Conservation (phyloP, 768 basidiomycete species). For the Flagelloscypha sp. region DNA sequence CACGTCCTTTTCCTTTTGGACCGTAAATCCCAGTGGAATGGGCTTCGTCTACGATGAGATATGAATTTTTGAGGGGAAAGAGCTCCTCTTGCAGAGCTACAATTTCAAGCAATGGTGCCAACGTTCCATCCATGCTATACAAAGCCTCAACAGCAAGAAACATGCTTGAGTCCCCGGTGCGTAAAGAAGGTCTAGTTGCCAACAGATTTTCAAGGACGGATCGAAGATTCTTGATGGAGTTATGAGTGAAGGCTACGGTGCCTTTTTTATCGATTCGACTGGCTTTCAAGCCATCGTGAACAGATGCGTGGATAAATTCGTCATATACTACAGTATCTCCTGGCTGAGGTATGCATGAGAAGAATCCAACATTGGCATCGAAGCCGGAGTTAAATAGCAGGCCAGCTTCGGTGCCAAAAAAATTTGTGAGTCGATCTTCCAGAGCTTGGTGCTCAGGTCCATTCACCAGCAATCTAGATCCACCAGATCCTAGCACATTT, state of each 20-base stretch:
- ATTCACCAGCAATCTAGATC: slow-evolving; percentile 80
- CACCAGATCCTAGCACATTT: slow-evolving; percentile 77
- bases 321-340: slow-evolving; percentile 78
- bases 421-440: slow-evolving; percentile 56
- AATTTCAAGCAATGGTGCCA: slow-evolving; percentile 66
- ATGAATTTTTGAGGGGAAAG: slow-evolving; percentile 55
- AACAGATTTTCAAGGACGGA: slow-evolving; percentile 33
- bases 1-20: slow-evolving; percentile 64
- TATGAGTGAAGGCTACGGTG: slow-evolving; percentile 59
- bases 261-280: slow-evolving; percentile 36
- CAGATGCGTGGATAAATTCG: slow-evolving; percentile 83
- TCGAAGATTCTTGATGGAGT: slow-evolving; percentile 48
- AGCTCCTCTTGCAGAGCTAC: slow-evolving; percentile 51
- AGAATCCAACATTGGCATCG: slow-evolving; percentile 87
- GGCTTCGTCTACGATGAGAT: slow-evolving; percentile 86
- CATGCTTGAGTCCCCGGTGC: slow-evolving; percentile 36
- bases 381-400: slow-evolving; percentile 90
- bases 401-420: slow-evolving; percentile 58
- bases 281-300: slow-evolving; percentile 83
- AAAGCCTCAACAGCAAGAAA: slow-evolving; percentile 85
- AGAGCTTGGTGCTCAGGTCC: slow-evolving; percentile 60
- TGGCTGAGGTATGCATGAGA: slow-evolving; percentile 67
- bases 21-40: slow-evolving; percentile 92
- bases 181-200: slow-evolving; percentile 26
- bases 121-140: slow-evolving; percentile 95